These are phyloP conservation scores for Phytophthora sansomeana DNA, from an alignment of 352 stramenopile species.

Conservation along the genomic window DNA sequence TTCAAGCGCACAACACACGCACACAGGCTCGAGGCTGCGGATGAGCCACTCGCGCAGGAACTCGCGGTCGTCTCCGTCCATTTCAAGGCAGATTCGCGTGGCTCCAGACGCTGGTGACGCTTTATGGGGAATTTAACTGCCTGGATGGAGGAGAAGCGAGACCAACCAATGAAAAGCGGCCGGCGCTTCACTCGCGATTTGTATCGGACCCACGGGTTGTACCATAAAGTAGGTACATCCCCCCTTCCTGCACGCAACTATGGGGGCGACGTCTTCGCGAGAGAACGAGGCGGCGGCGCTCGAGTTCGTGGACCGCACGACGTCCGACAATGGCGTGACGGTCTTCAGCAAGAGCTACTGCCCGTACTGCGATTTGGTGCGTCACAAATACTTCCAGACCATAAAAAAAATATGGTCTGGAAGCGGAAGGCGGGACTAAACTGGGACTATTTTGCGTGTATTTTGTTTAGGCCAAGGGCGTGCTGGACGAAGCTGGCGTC, in stretches of 20 bases:
- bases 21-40: conserved; percentile 87
- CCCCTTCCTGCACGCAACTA: neutral
- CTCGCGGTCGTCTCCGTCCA: conserved; percentile 86
- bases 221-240: neutral
- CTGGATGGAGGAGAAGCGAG: conserved; percentile 19
- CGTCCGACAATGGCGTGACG: conserved; percentile 57
- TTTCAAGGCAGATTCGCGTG: conserved; percentile 16
- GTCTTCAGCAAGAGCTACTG: conserved; percentile 96
- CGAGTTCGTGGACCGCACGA: conserved; percentile 63
- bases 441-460: conserved; percentile 3
- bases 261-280: conserved; percentile 47
- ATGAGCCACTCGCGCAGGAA: conserved; percentile 88
- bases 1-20: conserved; percentile 15
- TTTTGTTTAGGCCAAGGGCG: conserved; percentile 80
- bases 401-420: neutral
- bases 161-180: conserved; percentile 39
- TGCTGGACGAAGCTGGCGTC: conserved; percentile 69
- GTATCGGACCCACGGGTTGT: conserved; percentile 23
- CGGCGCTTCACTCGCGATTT: conserved; percentile 15
- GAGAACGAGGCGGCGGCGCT: conserved; percentile 62
- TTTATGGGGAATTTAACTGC: conserved; percentile 31
- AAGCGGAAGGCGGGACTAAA: neutral
- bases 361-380: conserved; percentile 89
- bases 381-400: too few species aligned
- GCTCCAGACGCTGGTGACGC: conserved; percentile 1